Percentiles rank a stretch among this genome's conserved stretches.
Conservation (phyloP, 1,284 basidiomycete species). For the Microbotryum intermedium region DNA sequence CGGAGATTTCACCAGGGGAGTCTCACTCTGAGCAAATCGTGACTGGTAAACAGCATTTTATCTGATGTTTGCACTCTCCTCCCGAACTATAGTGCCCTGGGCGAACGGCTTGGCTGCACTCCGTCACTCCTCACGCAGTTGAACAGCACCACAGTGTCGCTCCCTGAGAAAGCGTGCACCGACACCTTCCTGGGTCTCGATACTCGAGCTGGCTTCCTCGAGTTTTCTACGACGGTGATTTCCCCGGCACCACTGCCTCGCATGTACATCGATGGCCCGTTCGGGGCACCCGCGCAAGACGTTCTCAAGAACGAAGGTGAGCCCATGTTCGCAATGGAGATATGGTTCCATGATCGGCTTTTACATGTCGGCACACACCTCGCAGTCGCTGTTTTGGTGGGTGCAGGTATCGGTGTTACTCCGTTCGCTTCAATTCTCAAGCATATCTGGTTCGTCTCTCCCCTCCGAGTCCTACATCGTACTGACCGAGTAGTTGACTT, state of each 20-base stretch:
- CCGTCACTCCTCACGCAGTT: slow-evolving; percentile 62
- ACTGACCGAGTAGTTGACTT: neutral
- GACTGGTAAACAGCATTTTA: neutral
- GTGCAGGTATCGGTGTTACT: slow-evolving; percentile 75
- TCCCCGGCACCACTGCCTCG: slow-evolving; percentile 48
- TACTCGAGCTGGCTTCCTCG: slow-evolving; percentile 51
- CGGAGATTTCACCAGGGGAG: slow-evolving; percentile 65
- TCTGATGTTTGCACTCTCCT: too few relatives aligned
- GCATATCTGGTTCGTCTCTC: slow-evolving; percentile 61
- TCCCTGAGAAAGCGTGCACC: slow-evolving; percentile 42
- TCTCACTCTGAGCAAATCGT: neutral
- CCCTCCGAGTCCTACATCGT: neutral
- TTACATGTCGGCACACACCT: neutral
- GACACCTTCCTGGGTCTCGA: slow-evolving; percentile 47
- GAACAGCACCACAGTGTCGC: slow-evolving; percentile 48
- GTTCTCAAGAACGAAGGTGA: slow-evolving; percentile 62
- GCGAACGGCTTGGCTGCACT: slow-evolving; percentile 70
- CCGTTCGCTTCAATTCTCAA: slow-evolving; percentile 85
- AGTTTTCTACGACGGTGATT: slow-evolving; percentile 48
- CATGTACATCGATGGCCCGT: slow-evolving; percentile 63
- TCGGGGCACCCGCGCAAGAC: slow-evolving; percentile 73
- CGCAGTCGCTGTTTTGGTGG: slow-evolving; percentile 66
- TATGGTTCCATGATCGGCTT: neutral
- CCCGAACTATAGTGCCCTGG: slow-evolving; percentile 48
- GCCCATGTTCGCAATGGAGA: neutral